Percentiles rank a stretch among this genome's conserved stretches.
Evolutionary conservation across 1,284 basidiomycete genomes (phyloP).

Genomic region (Boletus semigastroideus): DNA sequence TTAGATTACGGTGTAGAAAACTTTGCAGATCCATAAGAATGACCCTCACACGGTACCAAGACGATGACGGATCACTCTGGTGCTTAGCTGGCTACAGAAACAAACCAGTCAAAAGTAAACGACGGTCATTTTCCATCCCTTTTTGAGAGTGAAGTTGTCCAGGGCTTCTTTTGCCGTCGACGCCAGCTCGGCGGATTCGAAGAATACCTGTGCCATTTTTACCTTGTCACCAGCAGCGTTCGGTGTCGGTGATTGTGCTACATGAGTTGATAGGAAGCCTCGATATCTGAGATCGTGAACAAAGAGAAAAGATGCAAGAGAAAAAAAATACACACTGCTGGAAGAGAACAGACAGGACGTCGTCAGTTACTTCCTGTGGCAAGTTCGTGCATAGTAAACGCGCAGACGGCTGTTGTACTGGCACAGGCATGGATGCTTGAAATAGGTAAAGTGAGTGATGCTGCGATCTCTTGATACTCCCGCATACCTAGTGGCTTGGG

Average conservation of each 20-base stretch:
- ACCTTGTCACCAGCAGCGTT: conserved; percentile 58
- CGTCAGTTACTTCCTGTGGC: conserved; percentile 78
- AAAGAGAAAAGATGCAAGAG: not conserved
- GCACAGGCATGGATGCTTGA: conserved; percentile 48
- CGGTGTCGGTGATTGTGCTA: conserved; percentile 64
- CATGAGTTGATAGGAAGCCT: conserved; percentile 70
- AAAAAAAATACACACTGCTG: conserved; percentile 65
- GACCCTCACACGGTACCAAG: no score
- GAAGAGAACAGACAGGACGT: conserved; percentile 79
- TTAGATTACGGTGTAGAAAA: no score
- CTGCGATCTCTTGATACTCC: conserved; percentile 14
- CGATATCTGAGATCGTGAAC: conserved; percentile 53
- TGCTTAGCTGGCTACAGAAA: not conserved
- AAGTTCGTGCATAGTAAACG: conserved; percentile 75
- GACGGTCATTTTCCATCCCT: conserved; percentile 79
- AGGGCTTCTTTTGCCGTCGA: conserved; percentile 74
- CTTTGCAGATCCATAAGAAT: no score
- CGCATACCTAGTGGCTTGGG: conserved; percentile 45
- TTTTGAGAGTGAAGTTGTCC: conserved; percentile 78
- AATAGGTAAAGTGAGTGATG: conserved; percentile 31
- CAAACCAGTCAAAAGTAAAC: conserved; percentile 55
- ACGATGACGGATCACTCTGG: no score
- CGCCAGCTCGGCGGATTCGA: conserved; percentile 72
- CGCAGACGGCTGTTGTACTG: conserved; percentile 58
- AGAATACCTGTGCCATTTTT: conserved; percentile 76